A percentile compares a stretch with the other conserved stretches of the same genome.
Conservation (phyloP, 305 asterid species). For the Euphrasia arctica region DNA sequence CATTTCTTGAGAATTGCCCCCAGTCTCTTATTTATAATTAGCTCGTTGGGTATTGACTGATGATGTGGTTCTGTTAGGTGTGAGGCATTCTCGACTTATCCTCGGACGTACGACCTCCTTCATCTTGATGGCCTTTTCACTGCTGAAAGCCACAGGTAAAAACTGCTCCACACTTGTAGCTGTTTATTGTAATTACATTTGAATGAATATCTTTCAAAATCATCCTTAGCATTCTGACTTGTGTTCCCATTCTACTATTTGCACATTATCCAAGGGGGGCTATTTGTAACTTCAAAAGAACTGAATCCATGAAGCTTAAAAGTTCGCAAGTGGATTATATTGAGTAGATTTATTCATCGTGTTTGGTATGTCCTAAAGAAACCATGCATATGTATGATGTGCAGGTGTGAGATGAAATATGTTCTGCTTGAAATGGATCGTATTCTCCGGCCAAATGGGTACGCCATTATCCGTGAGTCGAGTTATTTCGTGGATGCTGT, state of each 20-base stretch:
- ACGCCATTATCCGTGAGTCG: conserved; percentile 75
- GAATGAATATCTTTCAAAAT: no score
- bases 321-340: no score
- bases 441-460: conserved; percentile 80
- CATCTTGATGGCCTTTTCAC: conserved; percentile 88
- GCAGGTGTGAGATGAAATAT: conserved; percentile 91
- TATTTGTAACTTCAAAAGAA: no score
- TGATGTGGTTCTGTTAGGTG: conserved; percentile 50
- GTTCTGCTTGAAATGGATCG: conserved; percentile 96
- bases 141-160: conserved; percentile 88
- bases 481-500: conserved; percentile 64
- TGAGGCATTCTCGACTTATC: conserved; percentile 98
- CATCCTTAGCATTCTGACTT: no score
- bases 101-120: conserved; percentile 96
- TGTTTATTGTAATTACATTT: no score
- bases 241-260: no score
- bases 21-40: not conserved
- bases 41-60: not conserved
- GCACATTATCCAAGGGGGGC: no score
- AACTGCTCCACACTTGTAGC: no score
- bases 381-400: not conserved
- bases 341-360: not conserved
- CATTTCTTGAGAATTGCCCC: not conserved
- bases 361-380: not conserved
- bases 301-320: no score